These are phyloP conservation scores for Saccharomyces hybrid DNA, from an alignment of 1,139 yeast species.

Conservation along the genomic window DNA sequence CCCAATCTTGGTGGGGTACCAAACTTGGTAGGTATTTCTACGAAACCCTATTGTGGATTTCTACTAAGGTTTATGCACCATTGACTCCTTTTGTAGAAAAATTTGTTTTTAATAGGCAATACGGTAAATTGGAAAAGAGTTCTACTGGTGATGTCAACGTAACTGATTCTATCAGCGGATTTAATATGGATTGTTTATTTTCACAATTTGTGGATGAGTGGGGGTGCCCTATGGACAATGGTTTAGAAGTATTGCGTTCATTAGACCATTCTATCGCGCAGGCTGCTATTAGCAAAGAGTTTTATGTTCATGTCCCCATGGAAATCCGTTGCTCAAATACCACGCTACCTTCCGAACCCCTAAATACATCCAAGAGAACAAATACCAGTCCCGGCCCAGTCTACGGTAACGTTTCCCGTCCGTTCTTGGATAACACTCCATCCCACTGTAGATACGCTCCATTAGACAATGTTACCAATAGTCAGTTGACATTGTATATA, in stretches of 20 bases:
- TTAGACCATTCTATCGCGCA: conserved; percentile 52
- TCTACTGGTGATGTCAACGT: conserved; percentile 65
- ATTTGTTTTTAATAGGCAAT: conserved; percentile 79
- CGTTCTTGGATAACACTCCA: conserved; percentile 77
- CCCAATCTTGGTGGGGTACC: conserved; percentile 83
- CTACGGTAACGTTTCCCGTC: conserved; percentile 76
- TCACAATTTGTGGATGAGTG: conserved; percentile 95
- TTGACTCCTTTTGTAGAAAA: conserved; percentile 78
- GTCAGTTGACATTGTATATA: conserved; percentile 75
- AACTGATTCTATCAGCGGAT: conserved; percentile 75
- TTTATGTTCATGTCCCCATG: conserved; percentile 88
- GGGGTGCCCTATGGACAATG: conserved; percentile 80
- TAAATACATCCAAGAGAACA: conserved; percentile 35
- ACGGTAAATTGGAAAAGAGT: conserved; percentile 64
- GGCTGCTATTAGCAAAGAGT: conserved; percentile 56
- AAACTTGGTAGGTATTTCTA: conserved; percentile 68
- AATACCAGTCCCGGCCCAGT: conserved; percentile 62
- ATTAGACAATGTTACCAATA: conserved; percentile 51
- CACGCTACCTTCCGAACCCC: conserved; percentile 42
- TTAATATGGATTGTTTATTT: conserved; percentile 92
- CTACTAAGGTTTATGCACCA: conserved; percentile 65
- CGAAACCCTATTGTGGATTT: conserved; percentile 68
- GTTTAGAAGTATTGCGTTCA: conserved; percentile 61
- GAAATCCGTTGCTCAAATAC: conserved; percentile 92
- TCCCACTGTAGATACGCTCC: conserved; percentile 46